Evolutionary conservation across 257 asterid species (phyloP), one percentile per base, ranked within the genome.

Genomic region (Oldenlandia corymbosa): DNA sequence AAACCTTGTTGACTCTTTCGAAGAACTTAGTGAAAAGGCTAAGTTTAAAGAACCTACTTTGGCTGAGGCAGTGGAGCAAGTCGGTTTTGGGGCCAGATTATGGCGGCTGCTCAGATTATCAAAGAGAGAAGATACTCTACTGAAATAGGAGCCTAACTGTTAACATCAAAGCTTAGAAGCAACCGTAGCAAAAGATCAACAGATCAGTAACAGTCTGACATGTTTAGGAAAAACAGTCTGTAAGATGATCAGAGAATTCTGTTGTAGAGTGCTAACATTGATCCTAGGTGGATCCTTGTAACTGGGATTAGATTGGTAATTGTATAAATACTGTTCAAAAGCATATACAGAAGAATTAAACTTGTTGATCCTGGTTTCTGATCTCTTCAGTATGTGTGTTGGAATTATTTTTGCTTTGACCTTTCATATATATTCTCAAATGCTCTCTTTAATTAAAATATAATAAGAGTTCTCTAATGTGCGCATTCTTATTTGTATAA

Each of bases 21-120:
- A 83, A 61, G 91, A 84, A 75, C 60, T 89, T 47, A 78, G 93
- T 27, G 87, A 71, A 69, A 75, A 84, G 58, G 95, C 95, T 18
- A 78, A 68, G 65, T 89, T 89, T 32, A 75, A 50, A 31, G 86
- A 86, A 59, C 84, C 85, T 14, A 47, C 59, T 62, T 53, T 64
- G 28, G 36, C 76, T 20, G 69, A 70, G 39, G 71, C 64, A 23
- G 58, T 31, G 6, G 74, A 27, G 31, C 41, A 36, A 34, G 64
- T 39, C 32, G 68, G 90, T 26, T 45, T 66, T 17, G 80, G 90
- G 86, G 63, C 73, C 32, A 80, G 81, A 70, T 67, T 84, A 17
- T n/a, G 61, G 2, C 73, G 75, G 48, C 47, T 36, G 59, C 21
- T 75, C 43, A 72, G 62, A 58, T 66, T 62, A 7, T 39, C 59